These are phyloP conservation scores for Oryza glaberrima DNA, from an alignment of 176 grass and related monocot species.

Conservation along the genomic window DNA sequence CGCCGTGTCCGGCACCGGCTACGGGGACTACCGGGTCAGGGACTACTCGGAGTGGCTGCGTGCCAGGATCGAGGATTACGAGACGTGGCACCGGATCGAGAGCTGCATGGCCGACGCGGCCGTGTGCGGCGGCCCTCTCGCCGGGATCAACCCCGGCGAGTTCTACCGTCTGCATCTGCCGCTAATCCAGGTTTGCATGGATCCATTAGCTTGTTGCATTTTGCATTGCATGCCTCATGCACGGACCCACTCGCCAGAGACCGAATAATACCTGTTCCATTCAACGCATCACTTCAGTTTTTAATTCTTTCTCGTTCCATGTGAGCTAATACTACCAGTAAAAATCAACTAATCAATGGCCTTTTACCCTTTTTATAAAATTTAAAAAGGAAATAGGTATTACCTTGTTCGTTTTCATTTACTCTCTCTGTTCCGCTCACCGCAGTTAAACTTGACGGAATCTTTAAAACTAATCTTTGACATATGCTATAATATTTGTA, in stretches of 20 bases:
- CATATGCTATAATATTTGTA: no score
- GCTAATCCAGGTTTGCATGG: slow-evolving; percentile 57
- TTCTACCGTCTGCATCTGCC: slow-evolving; percentile 63
- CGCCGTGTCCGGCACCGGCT: slow-evolving; percentile 48
- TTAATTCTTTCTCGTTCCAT: no score
- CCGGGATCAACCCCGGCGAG: slow-evolving; percentile 48
- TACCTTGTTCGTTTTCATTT: not conserved
- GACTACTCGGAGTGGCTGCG: slow-evolving; percentile 81
- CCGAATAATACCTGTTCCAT: no score
- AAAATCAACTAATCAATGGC: not conserved
- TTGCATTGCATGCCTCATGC: slow-evolving; percentile 9
- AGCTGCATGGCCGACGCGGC: slow-evolving; percentile 60
- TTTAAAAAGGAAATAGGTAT: no score
- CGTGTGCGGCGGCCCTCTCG: slow-evolving; percentile 45
- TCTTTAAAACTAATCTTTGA: no score
- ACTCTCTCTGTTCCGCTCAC: no score
- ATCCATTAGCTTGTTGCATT: not conserved
- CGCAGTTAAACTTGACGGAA: no score
- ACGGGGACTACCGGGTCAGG: slow-evolving; percentile 59
- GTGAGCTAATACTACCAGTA: no score
- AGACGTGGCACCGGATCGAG: slow-evolving; percentile 59
- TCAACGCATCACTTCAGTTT: no score
- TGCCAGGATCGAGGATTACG: slow-evolving; percentile 49
- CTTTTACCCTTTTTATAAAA: not conserved
- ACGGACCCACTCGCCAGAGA: not conserved